Evolutionary conservation across 257 asterid genomes (phyloP).

Genomic region (Mentha longifolia): DNA sequence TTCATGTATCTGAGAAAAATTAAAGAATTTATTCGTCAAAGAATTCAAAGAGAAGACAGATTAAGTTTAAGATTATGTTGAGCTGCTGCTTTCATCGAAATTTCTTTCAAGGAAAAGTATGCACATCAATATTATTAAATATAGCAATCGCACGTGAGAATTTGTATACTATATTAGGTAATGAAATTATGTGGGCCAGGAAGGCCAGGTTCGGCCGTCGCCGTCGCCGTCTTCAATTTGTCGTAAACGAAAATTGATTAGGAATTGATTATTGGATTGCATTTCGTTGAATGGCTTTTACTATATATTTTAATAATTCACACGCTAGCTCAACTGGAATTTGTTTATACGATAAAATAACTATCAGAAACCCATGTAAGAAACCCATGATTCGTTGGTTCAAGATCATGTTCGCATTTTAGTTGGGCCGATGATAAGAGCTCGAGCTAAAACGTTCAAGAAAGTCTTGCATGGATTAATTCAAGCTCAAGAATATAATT

Average conservation of each 20-base stretch:
- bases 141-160: constrained; percentile 8
- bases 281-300: not conserved
- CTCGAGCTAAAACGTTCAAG: no score
- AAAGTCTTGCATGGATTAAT: no score
- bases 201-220: no score
- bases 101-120: constrained; percentile 3
- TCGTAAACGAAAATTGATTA: not conserved
- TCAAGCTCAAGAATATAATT: no score
- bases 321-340: no score
- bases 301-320: no score
- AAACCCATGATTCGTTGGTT: no score
- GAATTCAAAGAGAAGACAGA: constrained; percentile 26
- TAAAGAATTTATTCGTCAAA: not conserved
- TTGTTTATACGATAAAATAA: no score
- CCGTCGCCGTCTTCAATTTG: constrained; percentile 16
- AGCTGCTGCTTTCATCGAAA: not conserved
- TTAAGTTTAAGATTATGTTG: not conserved
- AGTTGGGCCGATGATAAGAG: no score
- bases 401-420: no score
- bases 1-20: constrained; percentile 31
- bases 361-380: no score
- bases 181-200: not conserved
- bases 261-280: not conserved
- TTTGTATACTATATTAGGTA: not conserved
- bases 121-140: not conserved